Evolutionary conservation across 345 rosid genomes (phyloP), one percentile per base, ranked within the genome.

Genomic region (Salix koriyanagi): DNA sequence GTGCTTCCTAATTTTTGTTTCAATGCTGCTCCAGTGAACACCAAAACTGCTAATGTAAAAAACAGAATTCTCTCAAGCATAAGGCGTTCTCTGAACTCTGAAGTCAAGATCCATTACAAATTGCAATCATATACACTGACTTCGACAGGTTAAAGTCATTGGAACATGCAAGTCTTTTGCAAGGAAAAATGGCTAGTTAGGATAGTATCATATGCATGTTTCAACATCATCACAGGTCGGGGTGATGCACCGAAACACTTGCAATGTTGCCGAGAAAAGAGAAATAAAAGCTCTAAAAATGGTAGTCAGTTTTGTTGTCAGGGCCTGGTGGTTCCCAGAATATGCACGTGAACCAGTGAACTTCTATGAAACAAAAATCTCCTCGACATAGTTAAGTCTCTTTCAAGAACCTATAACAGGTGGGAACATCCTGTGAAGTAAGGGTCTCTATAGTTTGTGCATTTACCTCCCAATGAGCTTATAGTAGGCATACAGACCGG

Each of bases 401-500:
- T 39, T 67, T 15, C 66, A 26, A 14, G 30, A 52, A 23, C 67
- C 14, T 26, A 26, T 21, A 23, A 5, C 14, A 71, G 71, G 30
- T 15, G 65, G 28, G 34, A 10, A 62, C 23, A 76, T 75, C 79
- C 50, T 62, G 16, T 37, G 28, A 48, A n/a, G 65, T 21, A 67
- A 74, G 23, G 30, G 37, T 36, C 42, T 1, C 25, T 18, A 13
- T 30, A 67, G 70, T 36, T 69, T 34, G 16, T n/a, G 34, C 21
- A 69, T 48, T 87, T 81, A 96, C 80, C 84, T 86, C 77, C 95
- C 97, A 2, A 83, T 68, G 67, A 96, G 87, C 89, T 92, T 96
- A 78, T 80, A 89, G 85, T 89, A 94, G 71, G 99, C 99, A 74
- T 96, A 96, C 82, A 91, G 79, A 71, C 92, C 98, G 44, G 99